Evolutionary conservation across 2,329 filamentous ascomycete genomes (phyloP).

Genomic region (Penicillium vulpinum): DNA sequence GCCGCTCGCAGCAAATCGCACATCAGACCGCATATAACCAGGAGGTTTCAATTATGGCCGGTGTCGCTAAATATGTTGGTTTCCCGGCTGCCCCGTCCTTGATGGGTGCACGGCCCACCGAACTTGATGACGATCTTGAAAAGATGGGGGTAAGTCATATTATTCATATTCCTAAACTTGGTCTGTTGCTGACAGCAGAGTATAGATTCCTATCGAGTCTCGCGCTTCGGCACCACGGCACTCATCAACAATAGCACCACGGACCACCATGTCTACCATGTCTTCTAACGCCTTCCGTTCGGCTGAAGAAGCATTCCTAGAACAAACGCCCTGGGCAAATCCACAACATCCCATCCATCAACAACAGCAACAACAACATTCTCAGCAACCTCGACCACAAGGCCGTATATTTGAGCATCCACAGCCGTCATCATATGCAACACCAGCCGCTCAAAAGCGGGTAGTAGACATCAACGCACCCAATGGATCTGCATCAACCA

Average conservation of each 20-base stretch:
- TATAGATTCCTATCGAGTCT: slow-evolving; percentile 34
- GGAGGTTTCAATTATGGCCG: slow-evolving; percentile 87
- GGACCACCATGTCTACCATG: slow-evolving; percentile 35
- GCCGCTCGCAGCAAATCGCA: slow-evolving; percentile 72
- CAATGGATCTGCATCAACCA: slow-evolving; percentile 50
- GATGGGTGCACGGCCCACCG: slow-evolving; percentile 66
- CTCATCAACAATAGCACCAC: slow-evolving; percentile 30
- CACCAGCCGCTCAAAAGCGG: slow-evolving; percentile 48
- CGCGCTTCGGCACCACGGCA: slow-evolving; percentile 24
- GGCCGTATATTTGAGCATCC: slow-evolving; percentile 36
- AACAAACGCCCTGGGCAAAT: slow-evolving; percentile 90
- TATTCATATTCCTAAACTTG: background rate
- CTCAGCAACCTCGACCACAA: slow-evolving; percentile 40
- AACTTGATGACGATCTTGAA: slow-evolving; percentile 83
- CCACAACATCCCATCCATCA: slow-evolving; percentile 75
- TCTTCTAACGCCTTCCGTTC: slow-evolving; percentile 40
- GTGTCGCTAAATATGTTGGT: slow-evolving; percentile 90
- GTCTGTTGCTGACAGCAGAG: slow-evolving; percentile 6
- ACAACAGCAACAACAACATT: slow-evolving; percentile 46
- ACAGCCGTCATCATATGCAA: slow-evolving; percentile 39
- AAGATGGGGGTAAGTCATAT: slow-evolving; percentile 75
- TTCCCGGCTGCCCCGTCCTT: slow-evolving; percentile 94
- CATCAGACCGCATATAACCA: slow-evolving; percentile 92
- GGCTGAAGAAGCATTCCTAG: slow-evolving; percentile 79
- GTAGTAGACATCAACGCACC: slow-evolving; percentile 45